Conservation (phyloP, 2,329 filamentous ascomycete species). For the Catunica adiposa region DNA sequence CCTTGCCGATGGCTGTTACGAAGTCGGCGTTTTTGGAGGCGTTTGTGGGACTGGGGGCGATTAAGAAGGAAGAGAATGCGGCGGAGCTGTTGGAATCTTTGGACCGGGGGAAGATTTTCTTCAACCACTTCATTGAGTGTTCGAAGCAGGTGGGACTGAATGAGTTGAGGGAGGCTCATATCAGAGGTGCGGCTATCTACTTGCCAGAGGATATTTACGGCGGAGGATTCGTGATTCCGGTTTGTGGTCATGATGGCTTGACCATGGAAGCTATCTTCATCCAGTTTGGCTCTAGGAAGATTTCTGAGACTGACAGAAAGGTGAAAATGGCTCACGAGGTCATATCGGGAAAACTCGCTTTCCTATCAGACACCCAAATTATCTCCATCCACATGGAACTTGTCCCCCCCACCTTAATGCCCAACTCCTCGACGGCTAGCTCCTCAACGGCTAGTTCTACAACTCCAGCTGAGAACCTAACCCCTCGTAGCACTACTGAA, state of each 20-base stretch:
- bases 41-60: not conserved
- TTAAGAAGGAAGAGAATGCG: not conserved
- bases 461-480: not conserved
- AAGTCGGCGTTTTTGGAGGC: not conserved
- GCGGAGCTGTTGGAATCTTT: not conserved
- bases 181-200: conserved; percentile 7
- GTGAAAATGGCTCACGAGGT: not conserved
- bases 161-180: conserved; percentile 4
- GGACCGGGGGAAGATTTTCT: conserved; percentile 5
- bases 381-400: conserved; percentile 8
- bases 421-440: too few relatives aligned
- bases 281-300: not conserved
- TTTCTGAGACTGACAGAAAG: not conserved
- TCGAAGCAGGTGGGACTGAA: not conserved
- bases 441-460: too few relatives aligned
- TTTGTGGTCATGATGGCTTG: conserved; percentile 4
- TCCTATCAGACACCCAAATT: not conserved
- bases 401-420: too few relatives aligned
- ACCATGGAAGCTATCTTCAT: conserved; percentile 8
- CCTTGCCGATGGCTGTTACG: conserved; percentile 4
- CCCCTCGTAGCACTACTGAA: not conserved
- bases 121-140: conserved; percentile 8
- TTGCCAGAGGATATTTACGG: conserved; percentile 4
- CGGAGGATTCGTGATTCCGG: conserved; percentile 8
- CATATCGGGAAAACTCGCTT: not conserved